A percentile compares a stretch with the other conserved stretches of the same genome.
Evolutionary conservation across 2,329 filamentous ascomycete genomes (phyloP).

Genomic region (Fusarium haematococcum): DNA sequence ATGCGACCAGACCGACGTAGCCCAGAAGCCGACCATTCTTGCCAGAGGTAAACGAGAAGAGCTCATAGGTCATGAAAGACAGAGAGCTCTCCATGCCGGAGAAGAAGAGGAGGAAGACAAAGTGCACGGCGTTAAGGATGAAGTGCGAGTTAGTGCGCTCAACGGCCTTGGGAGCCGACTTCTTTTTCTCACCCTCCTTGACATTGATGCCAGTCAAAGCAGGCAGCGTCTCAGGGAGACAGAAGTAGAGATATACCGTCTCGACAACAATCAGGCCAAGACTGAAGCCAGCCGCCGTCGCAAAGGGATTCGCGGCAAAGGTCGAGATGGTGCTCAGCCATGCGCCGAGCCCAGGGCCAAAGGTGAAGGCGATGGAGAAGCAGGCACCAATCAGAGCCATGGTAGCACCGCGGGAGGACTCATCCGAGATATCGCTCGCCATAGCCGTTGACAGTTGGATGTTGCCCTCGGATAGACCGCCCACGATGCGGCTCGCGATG

Average conservation of each 20-base stretch:
- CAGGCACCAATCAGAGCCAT: slow-evolving; percentile 97
- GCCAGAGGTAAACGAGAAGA: slow-evolving; percentile 84
- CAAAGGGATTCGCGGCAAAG: slow-evolving; percentile 91
- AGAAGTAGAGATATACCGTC: slow-evolving; percentile 86
- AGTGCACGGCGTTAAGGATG: slow-evolving; percentile 86
- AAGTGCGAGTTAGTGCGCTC: slow-evolving; percentile 84
- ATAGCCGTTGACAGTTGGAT: slow-evolving; percentile 97
- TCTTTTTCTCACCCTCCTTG: slow-evolving; percentile 37
- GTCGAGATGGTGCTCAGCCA: slow-evolving; percentile 82
- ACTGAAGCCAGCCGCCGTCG: slow-evolving; percentile 89
- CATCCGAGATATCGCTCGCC: slow-evolving; percentile 93
- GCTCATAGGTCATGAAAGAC: slow-evolving; percentile 96
- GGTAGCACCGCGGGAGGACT: slow-evolving; percentile 84
- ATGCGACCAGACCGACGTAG: slow-evolving; percentile 90
- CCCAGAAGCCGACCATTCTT: slow-evolving; percentile 89
- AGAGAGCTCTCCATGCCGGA: slow-evolving; percentile 98
- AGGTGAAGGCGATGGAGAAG: slow-evolving; percentile 97
- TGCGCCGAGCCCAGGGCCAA: slow-evolving; percentile 92
- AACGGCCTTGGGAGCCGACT: slow-evolving; percentile 40
- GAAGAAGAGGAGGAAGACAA: slow-evolving; percentile 95
- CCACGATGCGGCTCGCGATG: slow-evolving; percentile 90
- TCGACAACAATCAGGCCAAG: slow-evolving; percentile 86
- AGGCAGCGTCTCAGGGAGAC: slow-evolving; percentile 88
- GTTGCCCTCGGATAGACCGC: slow-evolving; percentile 95
- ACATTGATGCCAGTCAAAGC: slow-evolving; percentile 56